Evolutionary conservation across 306 rosid genomes (phyloP), one percentile per base, ranked within the genome.

Genomic region (Senna tora): DNA sequence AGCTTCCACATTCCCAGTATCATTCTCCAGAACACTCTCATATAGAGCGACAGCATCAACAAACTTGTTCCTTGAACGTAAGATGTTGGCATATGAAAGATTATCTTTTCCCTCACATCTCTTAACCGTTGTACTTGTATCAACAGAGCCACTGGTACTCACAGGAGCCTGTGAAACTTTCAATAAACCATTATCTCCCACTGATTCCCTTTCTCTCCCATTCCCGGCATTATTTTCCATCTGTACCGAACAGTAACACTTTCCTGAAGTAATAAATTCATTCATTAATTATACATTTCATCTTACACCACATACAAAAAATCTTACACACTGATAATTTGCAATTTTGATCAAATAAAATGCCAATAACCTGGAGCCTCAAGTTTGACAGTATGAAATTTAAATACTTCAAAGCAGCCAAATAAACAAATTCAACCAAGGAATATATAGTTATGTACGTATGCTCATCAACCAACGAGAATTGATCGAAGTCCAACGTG

Each of bases 51-150:
- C 92, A 41, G 93, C 89, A 16, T 93, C 98, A 0, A 68, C 77
- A 79, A 93, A 88, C 77, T 93, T 93, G 87, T 87, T 93, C 84
- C 98, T 87, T 0, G 96, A 90, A 36, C 97, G 88, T 39, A 93
- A 83, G 69, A 85, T 81, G 55, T 87, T 90, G 49, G 97, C 98
- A 80, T 82, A 87, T 8, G 87, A 81, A 74, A 90, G 78, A 46
- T 81, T 81, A 50, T 84, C 92, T 55, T 87, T 92, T 82, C 86
- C 89, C 73, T 85, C 90, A 43, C 83, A 81, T 52, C 52, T 75
- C 79, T 80, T 72, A 47, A 57, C 55, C 7, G 49, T 81, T 1
- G 80, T 63, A 77, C 33, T 81, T 1, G 80, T 63, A 77, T 39
- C 72, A 5, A 5, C 39, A 47, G 88, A 75, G n/a, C 87, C 86